Conservation (phyloP, 306 rosid genomes). For the Macrotyloma uniflorum region DNA sequence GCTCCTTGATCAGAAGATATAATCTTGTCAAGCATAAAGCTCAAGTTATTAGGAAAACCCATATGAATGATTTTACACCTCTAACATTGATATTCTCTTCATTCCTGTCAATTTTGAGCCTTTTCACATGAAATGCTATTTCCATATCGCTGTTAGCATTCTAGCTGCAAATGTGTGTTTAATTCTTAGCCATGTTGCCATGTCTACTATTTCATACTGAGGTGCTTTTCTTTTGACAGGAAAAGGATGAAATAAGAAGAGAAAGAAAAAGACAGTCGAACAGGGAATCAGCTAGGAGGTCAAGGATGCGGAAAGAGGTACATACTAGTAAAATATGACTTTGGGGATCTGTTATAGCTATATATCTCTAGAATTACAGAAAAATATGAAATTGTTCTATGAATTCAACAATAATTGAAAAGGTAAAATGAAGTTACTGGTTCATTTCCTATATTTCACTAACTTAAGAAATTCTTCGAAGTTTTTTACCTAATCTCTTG, state of each 20-base stretch:
- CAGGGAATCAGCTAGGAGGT: slow-evolving; percentile 67
- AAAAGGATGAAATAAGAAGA: slow-evolving; percentile 45
- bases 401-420: not conserved
- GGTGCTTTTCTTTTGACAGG: slow-evolving; percentile 50
- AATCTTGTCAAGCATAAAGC: not conserved
- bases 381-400: slow-evolving; percentile 4
- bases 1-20: not conserved
- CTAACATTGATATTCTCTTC: not conserved
- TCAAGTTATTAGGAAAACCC: not conserved
- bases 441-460: slow-evolving; percentile 8
- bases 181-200: not conserved
- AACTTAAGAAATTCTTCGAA: not conserved
- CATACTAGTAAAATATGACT: not conserved
- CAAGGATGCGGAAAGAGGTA: slow-evolving; percentile 65
- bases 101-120: slow-evolving; percentile 6
- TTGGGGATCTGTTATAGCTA: not conserved
- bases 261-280: slow-evolving; percentile 64
- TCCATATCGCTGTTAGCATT: slow-evolving; percentile 3
- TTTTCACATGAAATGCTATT: not conserved
- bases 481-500: not conserved
- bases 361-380: slow-evolving; percentile 16
- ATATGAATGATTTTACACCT: not conserved
- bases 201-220: slow-evolving; percentile 16
- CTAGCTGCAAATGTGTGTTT: slow-evolving; percentile 3
- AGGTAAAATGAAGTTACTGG: not conserved